These are phyloP conservation scores for Nigrospora oryzae DNA, from an alignment of 2,329 filamentous ascomycete genomes.

Conservation along the genomic window DNA sequence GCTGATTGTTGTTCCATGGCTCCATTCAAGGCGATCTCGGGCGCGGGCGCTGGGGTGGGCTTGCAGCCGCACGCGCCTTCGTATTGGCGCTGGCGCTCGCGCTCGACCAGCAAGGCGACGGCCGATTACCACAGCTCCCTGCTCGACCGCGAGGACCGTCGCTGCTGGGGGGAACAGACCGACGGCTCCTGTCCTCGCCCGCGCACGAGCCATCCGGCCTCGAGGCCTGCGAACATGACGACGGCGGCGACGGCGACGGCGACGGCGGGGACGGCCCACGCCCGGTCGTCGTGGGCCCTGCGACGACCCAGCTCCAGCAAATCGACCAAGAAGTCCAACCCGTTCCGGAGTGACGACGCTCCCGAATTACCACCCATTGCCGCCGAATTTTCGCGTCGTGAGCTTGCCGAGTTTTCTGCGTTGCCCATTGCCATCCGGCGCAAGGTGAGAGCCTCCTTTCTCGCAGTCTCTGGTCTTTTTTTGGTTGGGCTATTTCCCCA, in stretches of 20 bases:
- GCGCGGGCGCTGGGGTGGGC: too few relatives aligned
- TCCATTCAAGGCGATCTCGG: too few relatives aligned
- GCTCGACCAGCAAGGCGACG: background rate
- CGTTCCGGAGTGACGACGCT: background rate
- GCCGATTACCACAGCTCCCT: background rate
- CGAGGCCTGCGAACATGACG: background rate
- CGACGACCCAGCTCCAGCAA: constrained; percentile 1
- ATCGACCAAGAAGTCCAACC: constrained; percentile 4
- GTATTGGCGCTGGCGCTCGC: too few relatives aligned
- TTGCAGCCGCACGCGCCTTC: too few relatives aligned
- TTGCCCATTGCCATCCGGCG: constrained; percentile 39
- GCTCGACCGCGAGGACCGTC: background rate
- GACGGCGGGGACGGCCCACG: background rate
- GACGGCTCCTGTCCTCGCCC: too few relatives aligned
- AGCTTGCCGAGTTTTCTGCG: constrained; percentile 38
- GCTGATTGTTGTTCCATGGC: too few relatives aligned
- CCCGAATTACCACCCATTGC: background rate
- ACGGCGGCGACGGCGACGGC: background rate
- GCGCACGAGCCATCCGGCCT: background rate
- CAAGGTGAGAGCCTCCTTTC: constrained; percentile 31
- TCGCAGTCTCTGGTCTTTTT: constrained; percentile 1
- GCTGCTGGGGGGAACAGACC: background rate
- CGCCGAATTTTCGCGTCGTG: constrained; percentile 24
- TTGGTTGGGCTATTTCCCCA: background rate
- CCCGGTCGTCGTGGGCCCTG: background rate